phyloP scores from a whole-genome alignment of 805 yeast species.

The Saturnispora hagleri region DNA sequence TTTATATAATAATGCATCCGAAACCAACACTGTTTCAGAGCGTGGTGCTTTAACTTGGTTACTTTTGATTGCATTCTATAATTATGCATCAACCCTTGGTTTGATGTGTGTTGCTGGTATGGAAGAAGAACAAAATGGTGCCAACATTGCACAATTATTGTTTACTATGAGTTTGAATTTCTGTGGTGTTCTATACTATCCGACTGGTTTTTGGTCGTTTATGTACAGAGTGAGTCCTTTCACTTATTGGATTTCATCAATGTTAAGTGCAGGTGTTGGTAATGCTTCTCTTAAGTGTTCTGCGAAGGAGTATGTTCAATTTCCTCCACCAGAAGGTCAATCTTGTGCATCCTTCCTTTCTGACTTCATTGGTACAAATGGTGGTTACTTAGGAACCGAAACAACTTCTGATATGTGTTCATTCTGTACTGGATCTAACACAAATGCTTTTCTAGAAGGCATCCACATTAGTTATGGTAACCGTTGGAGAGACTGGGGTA shows the following conservation, averaged over 20 bases:
- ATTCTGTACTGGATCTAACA: slow-evolving; percentile 48
- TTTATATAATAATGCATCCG: slow-evolving; percentile 48
- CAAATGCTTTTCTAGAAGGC: slow-evolving; percentile 49
- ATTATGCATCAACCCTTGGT: slow-evolving; percentile 51
- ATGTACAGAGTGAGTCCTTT: slow-evolving; percentile 69
- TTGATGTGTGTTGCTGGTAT: slow-evolving; percentile 50
- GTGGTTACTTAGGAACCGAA: slow-evolving; percentile 40
- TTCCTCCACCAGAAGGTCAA: slow-evolving; percentile 44
- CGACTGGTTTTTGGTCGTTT: slow-evolving; percentile 66
- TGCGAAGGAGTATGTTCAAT: slow-evolving; percentile 35
- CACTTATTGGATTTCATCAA: slow-evolving; percentile 52
- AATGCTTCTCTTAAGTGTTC: slow-evolving; percentile 40
- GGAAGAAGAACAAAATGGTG: slow-evolving; percentile 54
- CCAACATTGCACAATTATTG: slow-evolving; percentile 45
- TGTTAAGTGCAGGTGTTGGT: slow-evolving; percentile 48
- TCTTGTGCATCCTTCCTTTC: slow-evolving; percentile 51
- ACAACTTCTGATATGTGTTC: slow-evolving; percentile 44
- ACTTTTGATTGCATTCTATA: slow-evolving; percentile 35
- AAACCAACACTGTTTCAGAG: slow-evolving; percentile 35
- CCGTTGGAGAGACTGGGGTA: slow-evolving; percentile 61
- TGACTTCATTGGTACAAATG: slow-evolving; percentile 28
- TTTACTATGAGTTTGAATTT: slow-evolving; percentile 58
- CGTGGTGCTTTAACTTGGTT: slow-evolving; percentile 49
- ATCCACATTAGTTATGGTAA: slow-evolving; percentile 33
- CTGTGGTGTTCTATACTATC: slow-evolving; percentile 68